Conservation (phyloP, 1,284 basidiomycete genomes). For the Trichosporon faecale region DNA sequence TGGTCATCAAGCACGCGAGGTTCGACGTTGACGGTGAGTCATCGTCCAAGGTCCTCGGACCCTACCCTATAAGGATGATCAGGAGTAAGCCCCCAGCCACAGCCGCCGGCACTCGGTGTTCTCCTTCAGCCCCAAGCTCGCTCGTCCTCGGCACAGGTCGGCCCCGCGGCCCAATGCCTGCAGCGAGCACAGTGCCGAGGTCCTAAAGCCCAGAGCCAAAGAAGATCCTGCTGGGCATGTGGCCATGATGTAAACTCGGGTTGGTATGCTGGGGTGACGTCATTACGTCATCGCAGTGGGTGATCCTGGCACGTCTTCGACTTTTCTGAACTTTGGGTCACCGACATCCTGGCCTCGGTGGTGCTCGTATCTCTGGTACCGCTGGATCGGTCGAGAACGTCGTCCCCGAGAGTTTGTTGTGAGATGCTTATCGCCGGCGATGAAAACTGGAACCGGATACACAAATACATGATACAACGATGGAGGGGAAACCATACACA, state of each 20-base stretch:
- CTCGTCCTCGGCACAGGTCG: background rate
- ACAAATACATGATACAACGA: background rate
- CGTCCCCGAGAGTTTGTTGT: background rate
- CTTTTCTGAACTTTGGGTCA: background rate
- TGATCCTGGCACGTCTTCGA: background rate
- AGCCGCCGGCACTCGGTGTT: background rate
- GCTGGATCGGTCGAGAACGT: background rate
- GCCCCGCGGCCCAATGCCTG: background rate
- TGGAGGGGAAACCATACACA: background rate
- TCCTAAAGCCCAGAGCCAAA: background rate
- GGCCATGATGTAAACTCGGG: background rate
- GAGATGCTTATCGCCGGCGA: background rate
- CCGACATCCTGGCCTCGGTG: background rate
- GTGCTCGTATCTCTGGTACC: background rate
- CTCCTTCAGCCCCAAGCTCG: background rate
- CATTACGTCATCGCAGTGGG: background rate
- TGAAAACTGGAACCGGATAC: background rate
- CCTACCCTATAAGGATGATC: background rate
- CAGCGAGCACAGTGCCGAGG: background rate
- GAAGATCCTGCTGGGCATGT: background rate
- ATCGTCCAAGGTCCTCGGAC: background rate
- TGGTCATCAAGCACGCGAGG: constrained; percentile 5
- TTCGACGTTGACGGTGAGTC: constrained; percentile 2
- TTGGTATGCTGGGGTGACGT: background rate
- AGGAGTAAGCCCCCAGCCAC: background rate